Base-by-base conservation (phyloP, 805 yeast genomes). In the Candida nitratophila region DNA sequence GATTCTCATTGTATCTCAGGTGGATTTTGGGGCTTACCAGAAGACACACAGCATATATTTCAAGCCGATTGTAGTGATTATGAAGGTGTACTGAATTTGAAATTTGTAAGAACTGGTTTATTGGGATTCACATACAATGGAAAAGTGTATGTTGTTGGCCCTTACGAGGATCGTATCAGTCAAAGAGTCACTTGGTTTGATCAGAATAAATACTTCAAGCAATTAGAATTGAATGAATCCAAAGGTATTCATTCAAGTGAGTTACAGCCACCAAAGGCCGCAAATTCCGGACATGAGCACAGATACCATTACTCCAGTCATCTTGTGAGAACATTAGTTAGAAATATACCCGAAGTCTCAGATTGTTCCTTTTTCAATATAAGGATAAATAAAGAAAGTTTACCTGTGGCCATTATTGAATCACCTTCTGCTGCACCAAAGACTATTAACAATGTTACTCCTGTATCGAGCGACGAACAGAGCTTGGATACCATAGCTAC, bases 331-430 rank as follows among this genome's bases (percentile, higher is more conserved):
- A 85, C 96, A 0, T 67, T 93, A 40, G 93, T 90, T 15, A 71
- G 88, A 45, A 83, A 82, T 37, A 86, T 93, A 4, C 76, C 88
- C 21, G 82, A 84, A 37, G 83, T 90, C 0, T 82, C 81, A 43
- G 99, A 93, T 54, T 87, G 96, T 49, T 83, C 97, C 1, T 89
- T 93, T 17, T 93, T 93, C 63, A 97, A 93, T 56, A 74, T 87
- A 2, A 76, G 74, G 46, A 76, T 86, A 40, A 88, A 85, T 37
- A 82, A 80, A 41, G 96, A 88, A 55, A 83, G 84, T 56, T 68
- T 91, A 22, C 86, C 96, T 0, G 89, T 89, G 4, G 84, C 90
- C 6, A 79, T 91, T 2, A 77, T 93, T 19, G 99, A 93, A 59
- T 57, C 66, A 1, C 52, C 59, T 8, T 48, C 50, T 11, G 63